Percentiles rank a stretch among this genome's conserved stretches.
phyloP scores from a whole-genome alignment of 306 rosid species.

The Urtica urens region DNA sequence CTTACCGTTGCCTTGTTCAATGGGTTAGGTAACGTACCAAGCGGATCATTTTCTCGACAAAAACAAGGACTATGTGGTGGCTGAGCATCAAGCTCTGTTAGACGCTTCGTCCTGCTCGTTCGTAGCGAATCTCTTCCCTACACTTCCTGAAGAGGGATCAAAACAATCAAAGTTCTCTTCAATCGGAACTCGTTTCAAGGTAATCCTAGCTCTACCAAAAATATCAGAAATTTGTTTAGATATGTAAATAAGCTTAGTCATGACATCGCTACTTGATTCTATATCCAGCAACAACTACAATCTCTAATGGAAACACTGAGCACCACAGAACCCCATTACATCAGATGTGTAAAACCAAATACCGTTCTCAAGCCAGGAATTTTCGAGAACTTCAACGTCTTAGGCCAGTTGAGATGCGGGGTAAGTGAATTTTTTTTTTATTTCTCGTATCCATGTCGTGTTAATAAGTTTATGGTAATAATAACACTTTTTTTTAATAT shows the following conservation, averaged over 20 bases:
- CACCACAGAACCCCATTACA: slow-evolving; percentile 75
- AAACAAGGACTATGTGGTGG: slow-evolving; percentile 90
- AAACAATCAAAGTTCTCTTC: slow-evolving; percentile 87
- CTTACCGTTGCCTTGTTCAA: background rate
- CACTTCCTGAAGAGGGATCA: slow-evolving; percentile 64
- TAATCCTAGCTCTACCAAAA: slow-evolving; percentile 20
- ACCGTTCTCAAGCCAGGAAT: slow-evolving; percentile 41
- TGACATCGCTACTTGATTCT: slow-evolving; percentile 14
- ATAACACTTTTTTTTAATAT: slow-evolving; percentile 20
- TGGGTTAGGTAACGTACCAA: slow-evolving; percentile 79
- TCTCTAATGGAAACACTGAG: slow-evolving; percentile 81
- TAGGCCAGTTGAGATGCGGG: slow-evolving; percentile 78
- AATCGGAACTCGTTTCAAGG: slow-evolving; percentile 89
- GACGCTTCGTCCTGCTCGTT: slow-evolving; percentile 74
- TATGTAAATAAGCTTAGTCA: background rate
- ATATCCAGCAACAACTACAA: slow-evolving; percentile 86
- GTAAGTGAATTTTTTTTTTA: slow-evolving; percentile 41
- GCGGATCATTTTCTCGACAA: slow-evolving; percentile 81
- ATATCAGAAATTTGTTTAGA: background rate
- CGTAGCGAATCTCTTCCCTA: slow-evolving; percentile 70
- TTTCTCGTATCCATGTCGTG: too few species aligned
- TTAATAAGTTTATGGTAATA: too few species aligned
- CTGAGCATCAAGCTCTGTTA: slow-evolving; percentile 88
- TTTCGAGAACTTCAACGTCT: slow-evolving; percentile 57
- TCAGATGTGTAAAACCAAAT: slow-evolving; percentile 94